These are phyloP conservation scores for Gynostemma pentaphyllum DNA, from an alignment of 306 rosid species.

Conservation along the genomic window DNA sequence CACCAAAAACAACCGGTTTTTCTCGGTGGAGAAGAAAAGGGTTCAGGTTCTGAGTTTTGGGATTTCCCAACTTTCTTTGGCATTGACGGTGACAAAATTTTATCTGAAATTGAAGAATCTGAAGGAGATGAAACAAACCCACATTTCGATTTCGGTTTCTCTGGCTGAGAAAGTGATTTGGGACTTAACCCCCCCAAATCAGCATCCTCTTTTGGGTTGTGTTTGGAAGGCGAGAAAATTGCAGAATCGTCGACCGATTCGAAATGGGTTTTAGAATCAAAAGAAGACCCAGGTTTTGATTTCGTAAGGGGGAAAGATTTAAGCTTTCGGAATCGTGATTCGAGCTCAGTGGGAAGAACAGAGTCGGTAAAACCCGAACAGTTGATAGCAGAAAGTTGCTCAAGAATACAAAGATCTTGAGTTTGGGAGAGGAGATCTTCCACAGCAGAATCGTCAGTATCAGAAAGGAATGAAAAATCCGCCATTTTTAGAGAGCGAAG, in stretches of 20 bases:
- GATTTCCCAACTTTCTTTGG: not conserved
- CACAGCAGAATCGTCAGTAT: slow-evolving; percentile 53
- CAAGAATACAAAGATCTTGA: slow-evolving; percentile 48
- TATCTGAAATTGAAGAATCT: slow-evolving; percentile 12
- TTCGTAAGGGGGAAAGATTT: slow-evolving; percentile 52
- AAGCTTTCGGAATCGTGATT: slow-evolving; percentile 71
- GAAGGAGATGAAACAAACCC: slow-evolving; percentile 30
- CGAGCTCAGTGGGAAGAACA: slow-evolving; percentile 54
- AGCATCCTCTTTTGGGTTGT: slow-evolving; percentile 13
- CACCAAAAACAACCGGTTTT: slow-evolving; percentile 64
- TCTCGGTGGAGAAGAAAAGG: slow-evolving; percentile 38
- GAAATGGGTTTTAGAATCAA: not conserved
- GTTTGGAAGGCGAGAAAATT: slow-evolving; percentile 20
- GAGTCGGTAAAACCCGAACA: slow-evolving; percentile 53
- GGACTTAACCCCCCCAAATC: not conserved
- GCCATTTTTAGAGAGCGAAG: slow-evolving; percentile 23
- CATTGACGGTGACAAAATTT: slow-evolving; percentile 23
- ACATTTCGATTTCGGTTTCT: slow-evolving; percentile 15
- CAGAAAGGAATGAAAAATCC: slow-evolving; percentile 37
- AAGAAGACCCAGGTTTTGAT: not conserved
- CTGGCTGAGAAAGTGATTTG: slow-evolving; percentile 12
- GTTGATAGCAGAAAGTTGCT: slow-evolving; percentile 68
- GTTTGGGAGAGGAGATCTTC: slow-evolving; percentile 62
- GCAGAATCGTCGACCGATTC: slow-evolving; percentile 12
- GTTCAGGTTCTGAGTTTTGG: slow-evolving; percentile 6